Evolutionary conservation across 106 monocot species (phyloP), one percentile per base, ranked within the genome.

Genomic region (Cymbidium sinense): DNA sequence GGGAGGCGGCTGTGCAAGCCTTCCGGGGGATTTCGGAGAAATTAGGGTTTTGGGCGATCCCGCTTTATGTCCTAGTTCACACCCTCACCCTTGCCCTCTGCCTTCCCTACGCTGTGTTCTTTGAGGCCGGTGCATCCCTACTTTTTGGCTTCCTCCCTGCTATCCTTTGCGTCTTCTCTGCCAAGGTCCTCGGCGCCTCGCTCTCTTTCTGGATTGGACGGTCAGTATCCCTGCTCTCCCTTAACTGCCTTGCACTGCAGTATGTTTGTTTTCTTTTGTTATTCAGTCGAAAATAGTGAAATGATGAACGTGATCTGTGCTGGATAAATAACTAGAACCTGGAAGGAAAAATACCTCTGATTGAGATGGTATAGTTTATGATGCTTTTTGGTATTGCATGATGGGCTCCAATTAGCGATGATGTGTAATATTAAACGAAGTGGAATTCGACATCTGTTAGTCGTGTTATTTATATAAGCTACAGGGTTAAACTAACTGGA

Each of bases 161-260:
- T 76, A 85, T 96, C 33, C 37, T 79, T 37, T 93, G 96, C 75
- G 96, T 96, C 55, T 93, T 96, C 80, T 79, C 89, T 39, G 96
- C 93, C 74, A 96, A 96, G 83, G 41, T 93, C 77, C 96, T 96
- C 36, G 96, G 91, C 74, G 96, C 96, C 21, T 96, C 96, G 15
- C 87, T 96, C 75, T 96, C 96, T 79, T 96, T 96, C 85, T 88
- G 79, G 89, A 87, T 96, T 85, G 96, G 96, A 79, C 83, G 96
- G 96, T 96, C 35, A 62, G 85, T 54, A 15, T 4, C 37, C 15
- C 29, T 6, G 23, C 50, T 64, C n/a, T 54, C 43, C 18, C 43
- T 41, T 54, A 23, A 17, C 21, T 43, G 35, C 43, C 12, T 18
- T 61, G 19, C 18, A 21, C 36, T 74, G 47, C 33, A 33, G 33